Percentiles rank a stretch among this genome's conserved stretches.
Conservation (phyloP, 768 basidiomycete species). For the Tephrocybe sp. region DNA sequence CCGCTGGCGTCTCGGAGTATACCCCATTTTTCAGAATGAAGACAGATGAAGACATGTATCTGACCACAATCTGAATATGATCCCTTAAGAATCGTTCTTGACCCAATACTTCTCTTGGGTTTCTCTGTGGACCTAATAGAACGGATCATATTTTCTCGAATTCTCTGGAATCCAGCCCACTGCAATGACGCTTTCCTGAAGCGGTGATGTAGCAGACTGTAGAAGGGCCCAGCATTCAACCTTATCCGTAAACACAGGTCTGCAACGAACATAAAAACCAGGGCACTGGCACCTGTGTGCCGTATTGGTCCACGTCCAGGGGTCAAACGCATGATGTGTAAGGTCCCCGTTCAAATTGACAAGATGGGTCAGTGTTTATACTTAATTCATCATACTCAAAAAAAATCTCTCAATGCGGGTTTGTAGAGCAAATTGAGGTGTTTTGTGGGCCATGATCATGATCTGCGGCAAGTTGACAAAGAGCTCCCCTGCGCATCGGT, state of each 20-base stretch:
- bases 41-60: neutral
- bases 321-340: too few species aligned
- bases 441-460: neutral
- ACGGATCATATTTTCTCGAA: slow-evolving; percentile 4
- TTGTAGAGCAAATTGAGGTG: neutral
- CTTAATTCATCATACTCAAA: too few species aligned
- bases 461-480: neutral
- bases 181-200: slow-evolving; percentile 1
- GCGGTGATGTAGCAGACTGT: neutral
- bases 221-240: neutral
- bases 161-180: neutral
- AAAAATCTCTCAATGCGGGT: neutral
- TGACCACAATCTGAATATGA: neutral
- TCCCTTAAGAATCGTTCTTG: too few species aligned
- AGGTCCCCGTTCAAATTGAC: neutral
- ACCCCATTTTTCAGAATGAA: neutral
- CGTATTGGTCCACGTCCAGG: neutral
- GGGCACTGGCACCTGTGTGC: neutral
- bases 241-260: neutral
- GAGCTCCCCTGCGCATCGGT: too few species aligned
- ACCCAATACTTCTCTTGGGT: neutral
- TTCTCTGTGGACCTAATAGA: neutral
- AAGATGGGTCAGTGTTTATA: too few species aligned
- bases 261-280: too few species aligned
- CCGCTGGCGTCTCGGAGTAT: neutral